Conservation (phyloP, 2,329 filamentous ascomycete genomes). For the Alternaria longipes region DNA sequence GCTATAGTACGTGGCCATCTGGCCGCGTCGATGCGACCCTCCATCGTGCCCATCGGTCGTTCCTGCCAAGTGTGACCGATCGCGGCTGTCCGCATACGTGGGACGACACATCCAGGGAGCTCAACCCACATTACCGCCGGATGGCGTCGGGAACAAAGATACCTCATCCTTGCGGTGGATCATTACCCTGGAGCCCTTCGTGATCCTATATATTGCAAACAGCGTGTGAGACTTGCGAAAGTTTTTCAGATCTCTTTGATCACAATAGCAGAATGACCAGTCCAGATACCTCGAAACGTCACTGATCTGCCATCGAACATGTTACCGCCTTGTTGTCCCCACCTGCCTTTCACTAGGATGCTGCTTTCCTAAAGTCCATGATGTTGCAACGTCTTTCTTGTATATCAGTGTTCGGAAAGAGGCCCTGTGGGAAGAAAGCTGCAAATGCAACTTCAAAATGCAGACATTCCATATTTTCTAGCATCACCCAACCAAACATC, state of each 20-base stretch:
- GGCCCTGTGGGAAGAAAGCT: neutral
- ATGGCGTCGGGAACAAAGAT: constrained; percentile 1
- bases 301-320: neutral
- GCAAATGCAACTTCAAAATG: neutral
- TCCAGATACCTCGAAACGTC: neutral
- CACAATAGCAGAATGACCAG: neutral
- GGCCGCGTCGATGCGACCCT: neutral
- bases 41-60: neutral
- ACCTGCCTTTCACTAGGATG: too few species aligned
- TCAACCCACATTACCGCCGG: constrained; percentile 3
- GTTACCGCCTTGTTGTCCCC: neutral
- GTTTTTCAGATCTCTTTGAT: neutral
- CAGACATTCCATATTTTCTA: neutral
- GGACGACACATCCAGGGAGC: neutral
- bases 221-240: neutral
- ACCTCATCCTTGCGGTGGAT: neutral
- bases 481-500: neutral
- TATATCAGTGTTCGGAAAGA: neutral
- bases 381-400: neutral
- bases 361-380: neutral
- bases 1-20: neutral
- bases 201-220: neutral
- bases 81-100: constrained; percentile 4
- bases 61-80: neutral
- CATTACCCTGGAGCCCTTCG: neutral